Evolutionary conservation across 2,329 filamentous ascomycete species (phyloP), one percentile per base, ranked within the genome.

Genomic region (Trematosphaeria pertusa): DNA sequence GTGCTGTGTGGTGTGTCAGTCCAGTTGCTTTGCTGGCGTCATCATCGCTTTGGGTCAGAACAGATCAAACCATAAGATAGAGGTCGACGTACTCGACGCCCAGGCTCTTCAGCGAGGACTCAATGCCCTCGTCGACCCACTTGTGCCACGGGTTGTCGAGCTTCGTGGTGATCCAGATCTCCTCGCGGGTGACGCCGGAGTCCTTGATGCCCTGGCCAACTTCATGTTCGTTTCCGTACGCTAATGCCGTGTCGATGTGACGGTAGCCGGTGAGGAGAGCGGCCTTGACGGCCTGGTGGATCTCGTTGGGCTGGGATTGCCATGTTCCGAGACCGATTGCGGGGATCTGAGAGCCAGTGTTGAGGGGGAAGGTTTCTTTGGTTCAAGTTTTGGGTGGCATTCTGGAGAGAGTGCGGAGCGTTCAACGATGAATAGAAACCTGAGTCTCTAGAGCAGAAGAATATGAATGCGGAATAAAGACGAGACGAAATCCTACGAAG

Each of bases 121-220:
- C 77, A 37, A 85, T 79, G 52, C 85, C 85, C 54, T 79, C 73
- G 48, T 81, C 75, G 12, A 88, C 87, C 22, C 69, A 64, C 56
- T 70, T 69, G 75, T 91, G 88, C 81, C 86, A 88, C 39, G 86
- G 81, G 80, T 92, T 91, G 78, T 89, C 84, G 43, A 93, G 83
- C 81, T 94, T 95, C 61, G 88, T 91, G 41, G 89, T 93, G 51
- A 92, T 78, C 77, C 81, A 91, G 61, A 91, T 84, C 70, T 86
- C 75, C 57, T 84, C 80, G 26, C 88, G 82, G 4, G 86, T 81
- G 2, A 90, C 73, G 39, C 82, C 81, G 19, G 81, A 81, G 38
- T 83, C 80, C 69, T 85, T 85, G 76, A 91, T 89, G 38, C 87
- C 88, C 22, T 77, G 75, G 48, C 88, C 88, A 18, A 91, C 82